Evolutionary conservation across 1,139 yeast genomes (phyloP).

Genomic region (Magnusiomyces fungicola): DNA sequence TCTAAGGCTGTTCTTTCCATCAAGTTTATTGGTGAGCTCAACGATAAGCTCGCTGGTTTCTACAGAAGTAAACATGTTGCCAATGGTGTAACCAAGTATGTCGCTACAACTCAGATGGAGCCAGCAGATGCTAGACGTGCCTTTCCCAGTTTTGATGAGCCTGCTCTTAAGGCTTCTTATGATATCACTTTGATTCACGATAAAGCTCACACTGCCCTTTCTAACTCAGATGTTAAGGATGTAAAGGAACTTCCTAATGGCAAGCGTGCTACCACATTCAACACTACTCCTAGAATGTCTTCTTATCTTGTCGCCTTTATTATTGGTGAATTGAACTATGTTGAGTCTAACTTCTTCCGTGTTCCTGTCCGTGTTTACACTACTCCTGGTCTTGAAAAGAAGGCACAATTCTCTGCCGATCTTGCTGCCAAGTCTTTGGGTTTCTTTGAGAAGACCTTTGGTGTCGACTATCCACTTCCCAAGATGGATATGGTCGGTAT

Average conservation of each 20-base stretch:
- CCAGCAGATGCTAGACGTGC: constrained; percentile 83
- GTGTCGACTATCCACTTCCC: constrained; percentile 69
- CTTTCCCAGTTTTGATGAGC: constrained; percentile 79
- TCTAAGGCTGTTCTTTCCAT: constrained; percentile 42
- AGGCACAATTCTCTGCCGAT: constrained; percentile 62
- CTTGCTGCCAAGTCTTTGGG: constrained; percentile 70
- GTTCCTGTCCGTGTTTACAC: constrained; percentile 79
- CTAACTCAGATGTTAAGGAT: constrained; percentile 60
- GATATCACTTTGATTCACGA: constrained; percentile 53
- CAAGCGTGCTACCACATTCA: constrained; percentile 50
- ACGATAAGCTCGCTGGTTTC: constrained; percentile 74
- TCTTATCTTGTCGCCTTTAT: constrained; percentile 78
- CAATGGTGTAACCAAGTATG: constrained; percentile 52
- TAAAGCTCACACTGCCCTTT: constrained; percentile 54
- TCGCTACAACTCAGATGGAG: constrained; percentile 80
- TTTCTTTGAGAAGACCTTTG: constrained; percentile 53
- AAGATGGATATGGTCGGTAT: constrained; percentile 79
- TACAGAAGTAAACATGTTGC: constrained; percentile 70
- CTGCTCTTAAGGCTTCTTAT: constrained; percentile 66
- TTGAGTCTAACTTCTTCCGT: constrained; percentile 58
- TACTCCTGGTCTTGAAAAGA: constrained; percentile 60
- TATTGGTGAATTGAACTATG: constrained; percentile 69
- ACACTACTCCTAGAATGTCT: constrained; percentile 69
- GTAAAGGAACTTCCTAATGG: constrained; percentile 40
- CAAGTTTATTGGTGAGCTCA: constrained; percentile 61